These are phyloP conservation scores for Thelephora aurantiotincta DNA, from an alignment of 768 basidiomycete genomes.

Conservation along the genomic window DNA sequence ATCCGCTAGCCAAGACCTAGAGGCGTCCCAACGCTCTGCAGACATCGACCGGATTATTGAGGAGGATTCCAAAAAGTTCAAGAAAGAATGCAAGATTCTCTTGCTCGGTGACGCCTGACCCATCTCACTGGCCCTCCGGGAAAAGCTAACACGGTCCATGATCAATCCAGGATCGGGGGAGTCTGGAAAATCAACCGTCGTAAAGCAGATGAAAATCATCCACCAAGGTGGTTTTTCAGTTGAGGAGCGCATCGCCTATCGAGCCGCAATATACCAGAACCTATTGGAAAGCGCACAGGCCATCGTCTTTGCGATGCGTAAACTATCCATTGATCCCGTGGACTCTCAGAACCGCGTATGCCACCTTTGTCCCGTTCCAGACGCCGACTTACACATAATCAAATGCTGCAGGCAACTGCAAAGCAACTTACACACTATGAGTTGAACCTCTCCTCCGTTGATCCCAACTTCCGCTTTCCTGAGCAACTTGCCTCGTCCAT, in stretches of 20 bases:
- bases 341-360: conserved; percentile 48
- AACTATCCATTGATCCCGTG: conserved; percentile 68
- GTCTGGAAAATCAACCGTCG: conserved; percentile 90
- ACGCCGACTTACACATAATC: too few species aligned
- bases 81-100: conserved; percentile 86
- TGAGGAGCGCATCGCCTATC: conserved; percentile 64
- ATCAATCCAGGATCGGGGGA: conserved; percentile 67
- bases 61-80: conserved; percentile 70
- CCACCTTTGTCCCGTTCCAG: neutral
- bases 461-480: conserved; percentile 30
- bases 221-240: conserved; percentile 80
- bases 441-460: conserved; percentile 21
- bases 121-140: neutral
- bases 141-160: neutral
- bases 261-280: conserved; percentile 74
- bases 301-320: conserved; percentile 74
- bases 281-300: conserved; percentile 82
- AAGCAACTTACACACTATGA: conserved; percentile 50
- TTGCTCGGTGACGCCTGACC: conserved; percentile 51
- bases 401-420: conserved; percentile 24
- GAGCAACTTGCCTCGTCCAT: conserved; percentile 57
- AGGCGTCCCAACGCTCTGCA: conserved; percentile 49
- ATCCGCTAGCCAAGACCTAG: conserved; percentile 36
- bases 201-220: conserved; percentile 98
- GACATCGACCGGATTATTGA: conserved; percentile 75